Percentiles rank a stretch among this genome's conserved stretches.
These are phyloP conservation scores for Globisporangium rhizosaccharum DNA, from an alignment of 352 stramenopile species.

Conservation along the genomic window DNA sequence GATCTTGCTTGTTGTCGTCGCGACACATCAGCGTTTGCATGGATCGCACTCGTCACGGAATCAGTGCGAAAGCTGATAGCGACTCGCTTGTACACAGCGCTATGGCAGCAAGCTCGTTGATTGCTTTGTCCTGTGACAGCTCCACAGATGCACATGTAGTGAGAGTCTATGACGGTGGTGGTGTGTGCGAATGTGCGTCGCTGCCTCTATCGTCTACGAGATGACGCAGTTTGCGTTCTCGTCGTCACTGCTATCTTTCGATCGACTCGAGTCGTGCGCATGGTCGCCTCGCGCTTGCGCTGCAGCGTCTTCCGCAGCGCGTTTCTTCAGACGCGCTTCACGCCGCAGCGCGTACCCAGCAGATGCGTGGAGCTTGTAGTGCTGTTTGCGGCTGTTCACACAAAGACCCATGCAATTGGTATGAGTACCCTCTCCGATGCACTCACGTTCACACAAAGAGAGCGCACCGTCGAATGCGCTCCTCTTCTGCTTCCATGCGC, in stretches of 20 bases:
- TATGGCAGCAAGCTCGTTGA: no score
- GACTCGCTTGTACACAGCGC: no score
- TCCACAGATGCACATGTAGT: no score
- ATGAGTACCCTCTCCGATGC: no score
- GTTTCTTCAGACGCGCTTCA: conserved; percentile 52
- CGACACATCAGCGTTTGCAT: no score
- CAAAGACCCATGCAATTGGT: neutral
- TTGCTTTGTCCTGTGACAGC: no score
- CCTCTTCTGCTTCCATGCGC: conserved; percentile 53
- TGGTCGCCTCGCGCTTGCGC: conserved; percentile 17
- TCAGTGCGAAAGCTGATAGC: no score
- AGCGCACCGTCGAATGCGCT: conserved; percentile 49
- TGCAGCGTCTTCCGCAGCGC: conserved; percentile 36
- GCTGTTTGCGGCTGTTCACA: conserved; percentile 39
- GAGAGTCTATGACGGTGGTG: neutral
- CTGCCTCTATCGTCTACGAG: conserved; percentile 4
- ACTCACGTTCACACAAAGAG: neutral
- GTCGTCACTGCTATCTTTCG: neutral
- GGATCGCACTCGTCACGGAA: no score
- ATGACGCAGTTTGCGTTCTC: conserved; percentile 25
- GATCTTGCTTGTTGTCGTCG: no score
- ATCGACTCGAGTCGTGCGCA: no score
- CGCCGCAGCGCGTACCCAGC: conserved; percentile 73
- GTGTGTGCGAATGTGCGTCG: neutral
- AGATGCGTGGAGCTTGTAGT: conserved; percentile 65